A percentile compares a stretch with the other conserved stretches of the same genome.
Conservation (phyloP, 371 early-diverging fungal genomes). For the Chytridium lagenaria region DNA sequence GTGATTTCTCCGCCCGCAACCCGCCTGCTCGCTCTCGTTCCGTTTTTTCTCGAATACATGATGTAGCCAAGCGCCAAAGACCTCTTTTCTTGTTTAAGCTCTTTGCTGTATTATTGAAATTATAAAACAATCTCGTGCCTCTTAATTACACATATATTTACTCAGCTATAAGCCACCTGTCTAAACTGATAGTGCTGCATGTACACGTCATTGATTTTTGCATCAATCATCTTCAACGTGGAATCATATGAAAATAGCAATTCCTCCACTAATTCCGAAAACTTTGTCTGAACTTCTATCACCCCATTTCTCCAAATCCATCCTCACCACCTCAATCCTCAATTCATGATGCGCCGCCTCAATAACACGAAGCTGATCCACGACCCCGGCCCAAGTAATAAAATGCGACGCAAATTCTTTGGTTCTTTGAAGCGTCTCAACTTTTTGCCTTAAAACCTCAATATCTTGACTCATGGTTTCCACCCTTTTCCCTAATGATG, state of each 20-base stretch:
- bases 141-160: too few species aligned
- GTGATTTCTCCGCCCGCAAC: neutral
- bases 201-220: too few species aligned
- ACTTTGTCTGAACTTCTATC: neutral
- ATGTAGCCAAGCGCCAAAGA: too few species aligned
- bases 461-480: neutral
- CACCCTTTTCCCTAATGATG: neutral
- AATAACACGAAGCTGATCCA: constrained; percentile 13
- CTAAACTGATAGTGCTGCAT: too few species aligned
- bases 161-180: too few species aligned
- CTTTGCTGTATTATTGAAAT: too few species aligned
- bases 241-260: too few species aligned
- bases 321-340: constrained; percentile 3
- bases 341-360: constrained; percentile 20
- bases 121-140: too few species aligned
- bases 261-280: neutral
- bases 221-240: too few species aligned
- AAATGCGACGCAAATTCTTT: neutral
- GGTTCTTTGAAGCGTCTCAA: neutral
- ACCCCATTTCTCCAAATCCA: constrained; percentile 4
- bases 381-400: neutral
- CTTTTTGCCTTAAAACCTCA: neutral
- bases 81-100: too few species aligned
- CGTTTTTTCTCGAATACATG: constrained; percentile 2
- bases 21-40: neutral